Evolutionary conservation across 306 rosid species (phyloP).

Genomic region (Albizia julibrissin): DNA sequence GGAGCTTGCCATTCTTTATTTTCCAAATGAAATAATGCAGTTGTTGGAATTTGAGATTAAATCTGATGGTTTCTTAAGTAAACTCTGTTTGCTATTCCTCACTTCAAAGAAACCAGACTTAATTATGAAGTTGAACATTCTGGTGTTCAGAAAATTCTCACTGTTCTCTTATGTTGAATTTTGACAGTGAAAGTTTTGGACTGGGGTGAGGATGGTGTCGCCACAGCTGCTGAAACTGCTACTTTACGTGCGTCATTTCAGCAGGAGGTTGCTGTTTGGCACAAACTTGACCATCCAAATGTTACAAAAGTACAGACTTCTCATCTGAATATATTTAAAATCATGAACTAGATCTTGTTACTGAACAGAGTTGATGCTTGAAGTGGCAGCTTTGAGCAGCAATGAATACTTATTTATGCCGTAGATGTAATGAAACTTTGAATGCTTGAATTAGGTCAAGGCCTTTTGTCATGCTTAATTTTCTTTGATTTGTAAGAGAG

Average conservation of each 20-base stretch:
- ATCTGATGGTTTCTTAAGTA: background rate
- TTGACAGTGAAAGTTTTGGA: conserved; percentile 69
- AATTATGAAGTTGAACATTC: background rate
- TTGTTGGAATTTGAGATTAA: background rate
- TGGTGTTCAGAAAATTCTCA: conserved; percentile 33
- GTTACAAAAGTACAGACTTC: conserved; percentile 57
- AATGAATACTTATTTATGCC: background rate
- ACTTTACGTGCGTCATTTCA: conserved; percentile 62
- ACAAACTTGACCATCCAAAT: conserved; percentile 72
- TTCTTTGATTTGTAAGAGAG: background rate
- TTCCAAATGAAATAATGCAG: background rate
- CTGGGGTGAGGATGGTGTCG: conserved; percentile 74
- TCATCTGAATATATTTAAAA: background rate
- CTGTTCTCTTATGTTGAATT: conserved; percentile 23
- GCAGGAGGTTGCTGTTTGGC: conserved; percentile 85
- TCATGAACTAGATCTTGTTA: background rate
- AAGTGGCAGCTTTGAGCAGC: background rate
- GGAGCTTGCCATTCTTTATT: background rate
- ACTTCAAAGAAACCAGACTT: background rate
- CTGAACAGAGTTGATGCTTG: background rate
- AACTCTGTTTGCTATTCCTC: background rate
- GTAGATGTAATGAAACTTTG: background rate
- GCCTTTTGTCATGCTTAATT: background rate
- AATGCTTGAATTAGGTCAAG: background rate
- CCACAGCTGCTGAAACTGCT: conserved; percentile 59